Percentiles rank a stretch among this genome's conserved stretches.
These are phyloP conservation scores for Trichoderma parareesei DNA, from an alignment of 495 filamentous ascomycete genomes.

Conservation along the genomic window DNA sequence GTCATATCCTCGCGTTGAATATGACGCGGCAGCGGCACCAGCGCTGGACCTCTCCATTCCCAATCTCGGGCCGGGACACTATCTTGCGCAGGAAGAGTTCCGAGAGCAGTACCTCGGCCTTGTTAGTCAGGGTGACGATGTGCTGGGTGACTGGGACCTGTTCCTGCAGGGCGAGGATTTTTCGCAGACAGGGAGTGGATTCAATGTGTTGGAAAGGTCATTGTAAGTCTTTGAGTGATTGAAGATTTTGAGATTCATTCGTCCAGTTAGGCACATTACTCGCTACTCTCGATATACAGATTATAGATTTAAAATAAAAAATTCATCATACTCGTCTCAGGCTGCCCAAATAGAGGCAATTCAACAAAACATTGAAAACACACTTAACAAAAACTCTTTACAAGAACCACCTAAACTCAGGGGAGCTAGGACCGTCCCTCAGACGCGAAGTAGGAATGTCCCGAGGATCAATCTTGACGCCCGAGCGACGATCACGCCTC, in stretches of 20 bases:
- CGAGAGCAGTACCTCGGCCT: slow-evolving; percentile 10
- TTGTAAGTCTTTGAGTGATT: neutral
- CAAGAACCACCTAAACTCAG: slow-evolving; percentile 67
- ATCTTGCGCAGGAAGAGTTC: neutral
- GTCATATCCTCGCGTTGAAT: neutral
- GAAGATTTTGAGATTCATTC: neutral
- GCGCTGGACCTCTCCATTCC: neutral
- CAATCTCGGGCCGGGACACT: neutral
- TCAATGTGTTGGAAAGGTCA: neutral
- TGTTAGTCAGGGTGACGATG: slow-evolving; percentile 5
- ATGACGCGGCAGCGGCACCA: neutral
- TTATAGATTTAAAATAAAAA: neutral
- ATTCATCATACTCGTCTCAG: neutral
- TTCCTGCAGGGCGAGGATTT: slow-evolving; percentile 5
- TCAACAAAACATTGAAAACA: neutral
- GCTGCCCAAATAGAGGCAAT: neutral
- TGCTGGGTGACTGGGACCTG: slow-evolving; percentile 1
- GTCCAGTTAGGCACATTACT: too few relatives aligned
- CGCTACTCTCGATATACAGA: neutral
- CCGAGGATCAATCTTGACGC: slow-evolving; percentile 49
- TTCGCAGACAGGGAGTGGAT: neutral
- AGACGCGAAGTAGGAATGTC: slow-evolving; percentile 63
- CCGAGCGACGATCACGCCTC: slow-evolving; percentile 51
- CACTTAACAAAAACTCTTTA: slow-evolving; percentile 14
- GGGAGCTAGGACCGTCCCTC: slow-evolving; percentile 55